A percentile compares a stretch with the other conserved stretches of the same genome.
Evolutionary conservation across 75 land plant genomes (phyloP).

Genomic region (Ceratopteris richardii): DNA sequence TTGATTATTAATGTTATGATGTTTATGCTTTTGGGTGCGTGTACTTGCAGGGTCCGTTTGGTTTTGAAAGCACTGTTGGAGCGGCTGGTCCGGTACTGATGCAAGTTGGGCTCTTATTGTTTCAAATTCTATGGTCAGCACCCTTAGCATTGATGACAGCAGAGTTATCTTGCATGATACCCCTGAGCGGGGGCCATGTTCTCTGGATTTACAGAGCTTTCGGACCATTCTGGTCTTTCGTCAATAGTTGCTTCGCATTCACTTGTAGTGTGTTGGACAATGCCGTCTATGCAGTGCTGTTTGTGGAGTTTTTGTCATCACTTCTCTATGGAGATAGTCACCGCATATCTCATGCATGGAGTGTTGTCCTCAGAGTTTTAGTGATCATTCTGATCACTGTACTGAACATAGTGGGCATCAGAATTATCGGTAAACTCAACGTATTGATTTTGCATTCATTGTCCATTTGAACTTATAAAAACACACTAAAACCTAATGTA

Average conservation of each 20-base stretch:
- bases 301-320: constrained; percentile 22
- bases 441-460: not conserved
- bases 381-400: constrained; percentile 13
- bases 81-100: constrained; percentile 24
- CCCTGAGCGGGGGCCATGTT: constrained; percentile 35
- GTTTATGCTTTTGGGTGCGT: too few relatives aligned
- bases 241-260: constrained; percentile 28
- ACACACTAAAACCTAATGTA: too few relatives aligned
- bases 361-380: constrained; percentile 11
- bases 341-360: constrained; percentile 16
- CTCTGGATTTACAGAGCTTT: constrained; percentile 36
- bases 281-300: constrained; percentile 25
- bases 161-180: constrained; percentile 32
- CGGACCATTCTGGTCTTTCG: constrained; percentile 38
- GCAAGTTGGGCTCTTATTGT: constrained; percentile 12
- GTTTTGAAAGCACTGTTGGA: constrained; percentile 16
- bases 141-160: constrained; percentile 27
- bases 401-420: constrained; percentile 20
- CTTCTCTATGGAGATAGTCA: constrained; percentile 11
- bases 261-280: constrained; percentile 26
- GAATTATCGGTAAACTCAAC: constrained; percentile 14
- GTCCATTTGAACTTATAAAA: not conserved
- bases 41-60: constrained; percentile 25
- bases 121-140: constrained; percentile 19
- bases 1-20: too few relatives aligned